Evolutionary conservation across 495 filamentous ascomycete genomes (phyloP), one percentile per base, ranked within the genome.

Genomic region (Viridothelium virens): DNA sequence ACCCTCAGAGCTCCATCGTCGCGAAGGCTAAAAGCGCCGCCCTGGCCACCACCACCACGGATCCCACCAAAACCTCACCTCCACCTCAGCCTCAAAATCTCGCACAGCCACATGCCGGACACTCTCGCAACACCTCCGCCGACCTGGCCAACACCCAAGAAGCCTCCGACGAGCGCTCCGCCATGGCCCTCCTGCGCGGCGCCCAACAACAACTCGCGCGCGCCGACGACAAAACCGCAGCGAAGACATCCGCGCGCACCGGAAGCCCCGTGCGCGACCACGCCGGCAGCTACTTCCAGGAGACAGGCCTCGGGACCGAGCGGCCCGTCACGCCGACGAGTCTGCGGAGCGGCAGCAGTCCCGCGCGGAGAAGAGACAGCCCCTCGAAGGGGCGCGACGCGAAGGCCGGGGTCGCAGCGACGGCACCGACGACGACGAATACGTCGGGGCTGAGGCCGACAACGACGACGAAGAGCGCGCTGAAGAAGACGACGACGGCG

Each of bases 271-370:
- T 59, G 31, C 53, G 53, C 31, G 53, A 59, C 53, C n/a, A 33
- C 5, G 18, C 53, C 6, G 53, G 53, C 14, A 34, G 5, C 25
- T 59, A 59, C 14, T 59, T 59, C 2, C 53, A 59, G 2, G 53
- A 59, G 53, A 59, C 53, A 1, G 53, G 53, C 2, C 31, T 59
- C 2, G 53, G 53, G 6, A 36, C n/a, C 25, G 53, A 59, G 14
- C n/a, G 53, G 7, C 53, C 53, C 5, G 53, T 59, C 31, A 59
- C 53, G 53, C 53, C 53, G 18, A 59, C 53, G 18, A 59, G 53
- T 59, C 25, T 59, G 18, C 53, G 53, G 25, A 36, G 53, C 31
- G 53, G 18, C 18, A 31, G 5, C 48, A 25, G 48, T 53, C 12
- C 48, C 5, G 48, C 12, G 5, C 1, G 18, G 18, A n/a, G 10